Evolutionary conservation across 371 early-diverging fungal genomes (phyloP).

Genomic region (Rhizomucor miehei): DNA sequence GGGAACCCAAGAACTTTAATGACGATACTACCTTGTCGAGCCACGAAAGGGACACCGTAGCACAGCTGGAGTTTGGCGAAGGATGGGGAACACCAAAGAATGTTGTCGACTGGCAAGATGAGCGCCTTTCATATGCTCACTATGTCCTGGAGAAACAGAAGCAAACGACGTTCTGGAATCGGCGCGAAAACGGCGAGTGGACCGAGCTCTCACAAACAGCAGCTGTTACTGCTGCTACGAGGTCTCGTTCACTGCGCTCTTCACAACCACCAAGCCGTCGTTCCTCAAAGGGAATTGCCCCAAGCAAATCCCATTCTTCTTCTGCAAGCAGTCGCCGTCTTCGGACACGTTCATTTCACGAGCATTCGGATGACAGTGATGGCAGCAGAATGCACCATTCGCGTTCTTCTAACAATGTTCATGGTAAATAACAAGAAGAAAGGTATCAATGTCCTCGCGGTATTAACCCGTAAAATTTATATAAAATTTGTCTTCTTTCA

Average conservation of each 20-base stretch:
- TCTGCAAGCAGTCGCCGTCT: not conserved
- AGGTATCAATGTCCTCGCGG: not conserved
- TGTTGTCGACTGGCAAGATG: conserved; percentile 31
- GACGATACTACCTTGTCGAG: too few relatives aligned
- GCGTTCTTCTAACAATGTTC: not conserved
- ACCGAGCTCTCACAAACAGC: not conserved
- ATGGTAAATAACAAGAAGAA: not conserved
- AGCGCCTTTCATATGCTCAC: conserved; percentile 27
- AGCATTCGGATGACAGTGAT: not conserved
- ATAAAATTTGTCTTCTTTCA: not conserved
- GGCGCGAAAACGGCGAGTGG: conserved; percentile 5
- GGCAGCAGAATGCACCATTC: not conserved
- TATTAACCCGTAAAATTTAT: not conserved
- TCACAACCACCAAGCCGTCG: not conserved
- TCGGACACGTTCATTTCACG: not conserved
- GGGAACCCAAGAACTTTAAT: not conserved
- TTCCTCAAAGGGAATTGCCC: not conserved
- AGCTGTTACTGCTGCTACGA: not conserved
- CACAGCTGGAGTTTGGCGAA: conserved; percentile 6
- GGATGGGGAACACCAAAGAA: conserved; percentile 35
- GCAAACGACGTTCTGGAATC: conserved; percentile 29
- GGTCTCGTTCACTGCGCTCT: not conserved
- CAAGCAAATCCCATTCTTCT: not conserved
- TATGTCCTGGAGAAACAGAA: conserved; percentile 36
- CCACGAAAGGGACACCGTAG: too few relatives aligned